phyloP scores from a whole-genome alignment of 768 basidiomycete species.

The Holtermanniella nyarrowii region DNA sequence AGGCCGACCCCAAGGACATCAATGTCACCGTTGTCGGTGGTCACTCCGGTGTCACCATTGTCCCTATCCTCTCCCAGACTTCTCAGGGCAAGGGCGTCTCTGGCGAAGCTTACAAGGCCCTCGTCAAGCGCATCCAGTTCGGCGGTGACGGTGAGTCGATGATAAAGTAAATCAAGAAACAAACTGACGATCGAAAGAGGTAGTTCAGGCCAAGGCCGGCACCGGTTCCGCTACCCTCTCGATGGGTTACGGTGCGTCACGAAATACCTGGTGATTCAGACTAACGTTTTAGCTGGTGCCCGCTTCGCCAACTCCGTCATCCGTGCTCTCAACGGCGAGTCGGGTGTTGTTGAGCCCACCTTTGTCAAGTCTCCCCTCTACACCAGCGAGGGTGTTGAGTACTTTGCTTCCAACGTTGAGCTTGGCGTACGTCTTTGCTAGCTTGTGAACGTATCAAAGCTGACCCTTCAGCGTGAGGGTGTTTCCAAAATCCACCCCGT shows the following conservation, averaged over 20 bases:
- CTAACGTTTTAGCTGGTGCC: slow-evolving; percentile 52
- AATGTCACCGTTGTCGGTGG: slow-evolving; percentile 85
- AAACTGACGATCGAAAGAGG: too few relatives aligned
- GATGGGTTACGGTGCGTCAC: slow-evolving; percentile 60
- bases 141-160: slow-evolving; percentile 66
- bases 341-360: slow-evolving; percentile 70
- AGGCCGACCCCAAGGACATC: slow-evolving; percentile 43
- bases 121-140: slow-evolving; percentile 81
- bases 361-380: slow-evolving; percentile 62
- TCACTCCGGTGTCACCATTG: slow-evolving; percentile 87
- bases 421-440: slow-evolving; percentile 55
- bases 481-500: slow-evolving; percentile 72
- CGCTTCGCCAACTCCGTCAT: slow-evolving; percentile 77
- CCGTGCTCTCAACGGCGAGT: slow-evolving; percentile 75
- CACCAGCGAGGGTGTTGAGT: slow-evolving; percentile 66
- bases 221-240: slow-evolving; percentile 91
- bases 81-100: slow-evolving; percentile 48
- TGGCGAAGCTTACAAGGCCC: slow-evolving; percentile 44
- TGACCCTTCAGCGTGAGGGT: slow-evolving; percentile 55
- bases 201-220: slow-evolving; percentile 93
- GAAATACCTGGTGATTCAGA: not conserved
- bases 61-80: slow-evolving; percentile 86
- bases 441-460: slow-evolving; percentile 3
- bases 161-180: too few relatives aligned
- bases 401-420: slow-evolving; percentile 80